Evolutionary conservation across 805 yeast genomes (phyloP).

Genomic region (Citeromyces nyonsensis): DNA sequence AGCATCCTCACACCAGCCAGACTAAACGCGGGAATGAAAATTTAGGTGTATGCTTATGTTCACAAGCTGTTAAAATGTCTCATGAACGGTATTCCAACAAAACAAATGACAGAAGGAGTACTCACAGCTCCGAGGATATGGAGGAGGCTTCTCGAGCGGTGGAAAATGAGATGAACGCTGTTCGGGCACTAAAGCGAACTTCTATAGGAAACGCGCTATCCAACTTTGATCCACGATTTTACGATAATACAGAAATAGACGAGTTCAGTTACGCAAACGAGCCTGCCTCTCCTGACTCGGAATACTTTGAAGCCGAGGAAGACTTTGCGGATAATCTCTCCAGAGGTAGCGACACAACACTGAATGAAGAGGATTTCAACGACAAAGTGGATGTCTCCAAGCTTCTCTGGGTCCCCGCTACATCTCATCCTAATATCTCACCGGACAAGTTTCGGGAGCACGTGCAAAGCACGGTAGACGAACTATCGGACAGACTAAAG

Average conservation of each 20-base stretch:
- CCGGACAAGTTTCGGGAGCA: conserved; percentile 73
- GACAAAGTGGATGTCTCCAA: conserved; percentile 21
- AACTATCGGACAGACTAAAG: conserved; percentile 23
- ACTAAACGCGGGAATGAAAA: too few relatives aligned
- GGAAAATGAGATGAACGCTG: conserved; percentile 59
- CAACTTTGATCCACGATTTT: conserved; percentile 63
- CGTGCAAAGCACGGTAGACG: conserved; percentile 42
- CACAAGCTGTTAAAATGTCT: too few relatives aligned
- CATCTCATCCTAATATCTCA: conserved; percentile 84
- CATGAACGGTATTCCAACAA: too few relatives aligned
- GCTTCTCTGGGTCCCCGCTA: conserved; percentile 91
- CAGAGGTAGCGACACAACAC: not conserved
- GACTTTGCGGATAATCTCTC: conserved; percentile 3
- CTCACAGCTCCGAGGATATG: conserved; percentile 19
- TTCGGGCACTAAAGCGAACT: conserved; percentile 57
- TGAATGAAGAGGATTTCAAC: conserved; percentile 4
- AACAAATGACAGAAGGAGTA: conserved; percentile 1
- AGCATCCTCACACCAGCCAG: too few relatives aligned
- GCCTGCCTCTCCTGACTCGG: conserved; percentile 1
- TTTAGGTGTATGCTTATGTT: too few relatives aligned
- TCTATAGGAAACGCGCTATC: conserved; percentile 49
- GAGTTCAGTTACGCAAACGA: conserved; percentile 34
- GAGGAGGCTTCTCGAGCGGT: conserved; percentile 60
- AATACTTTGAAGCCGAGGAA: conserved; percentile 6
- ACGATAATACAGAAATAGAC: too few relatives aligned